Base-by-base conservation (phyloP, 1,284 basidiomycete genomes). In the Marasmius sp. region DNA sequence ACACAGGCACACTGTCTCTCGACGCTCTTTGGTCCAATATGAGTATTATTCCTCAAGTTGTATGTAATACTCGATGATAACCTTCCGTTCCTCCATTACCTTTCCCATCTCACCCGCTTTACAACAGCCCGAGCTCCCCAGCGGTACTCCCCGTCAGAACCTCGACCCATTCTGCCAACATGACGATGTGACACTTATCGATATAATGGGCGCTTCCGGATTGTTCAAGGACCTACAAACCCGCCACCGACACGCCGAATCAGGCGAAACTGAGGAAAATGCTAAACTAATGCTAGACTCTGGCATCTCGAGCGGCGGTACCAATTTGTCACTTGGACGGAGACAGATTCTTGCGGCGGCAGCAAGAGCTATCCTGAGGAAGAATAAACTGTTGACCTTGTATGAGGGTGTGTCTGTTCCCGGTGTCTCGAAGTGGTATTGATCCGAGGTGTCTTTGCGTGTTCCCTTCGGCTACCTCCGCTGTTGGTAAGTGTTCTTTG, bases 121-220 rank as follows among this genome's bases (percentile, higher is more conserved):
- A n/a, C 33, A 41, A n/a, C 59, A 86, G 81, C 90, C 92, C 9
- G 87, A 89, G 65, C 77, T 89, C 0, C 72, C 89, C 48, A 83
- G 81, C 61, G 88, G 85, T n/a, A 80, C 82, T 0, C 71, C 88
- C 20, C 77, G 85, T 10, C 72, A 81, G 57, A 88, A 87, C 68
- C 69, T 90, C 9, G 88, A 89, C 67, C 91, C 92, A 0, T 94
- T 93, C 70, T 83, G 81, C 6, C 81, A 89, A 68, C 80, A 88
- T 68, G 88, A 92, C 56, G 92, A 94, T 70, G 82, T 82, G 0
- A 77, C 75, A 3, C 74, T 88, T 51, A 85, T 86, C 62, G 77
- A 76, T 59, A 83, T 86, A 0, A 71, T 89, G 1, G 79, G 81
- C n/a, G 75, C 84, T 22, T 78, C 85, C 3, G 85, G 85, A 1